Evolutionary conservation across 768 basidiomycete species (phyloP).

Genomic region (Kwoniella botswanensis): DNA sequence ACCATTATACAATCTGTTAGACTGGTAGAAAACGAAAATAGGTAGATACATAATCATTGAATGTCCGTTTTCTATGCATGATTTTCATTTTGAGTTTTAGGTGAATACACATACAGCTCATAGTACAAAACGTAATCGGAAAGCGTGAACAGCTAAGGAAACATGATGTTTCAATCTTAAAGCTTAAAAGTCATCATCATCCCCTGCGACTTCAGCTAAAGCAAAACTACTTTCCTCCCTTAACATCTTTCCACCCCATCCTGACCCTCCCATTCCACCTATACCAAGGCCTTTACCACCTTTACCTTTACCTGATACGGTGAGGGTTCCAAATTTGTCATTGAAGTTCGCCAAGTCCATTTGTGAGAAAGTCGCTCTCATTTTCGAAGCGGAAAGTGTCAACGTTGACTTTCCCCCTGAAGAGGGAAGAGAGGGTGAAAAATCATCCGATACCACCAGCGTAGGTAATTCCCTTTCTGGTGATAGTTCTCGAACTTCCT

Average conservation of each 20-base stretch:
- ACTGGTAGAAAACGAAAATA: neutral
- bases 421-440: slow-evolving; percentile 24
- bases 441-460: slow-evolving; percentile 27
- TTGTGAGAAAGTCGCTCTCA: slow-evolving; percentile 38
- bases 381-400: slow-evolving; percentile 31
- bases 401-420: slow-evolving; percentile 22
- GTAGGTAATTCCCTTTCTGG: slow-evolving; percentile 13
- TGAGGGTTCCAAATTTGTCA: slow-evolving; percentile 40
- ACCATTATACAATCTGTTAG: neutral
- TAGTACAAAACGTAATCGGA: too few species aligned
- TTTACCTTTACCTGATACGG: slow-evolving; percentile 17
- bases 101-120: too few species aligned
- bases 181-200: slow-evolving; percentile 29
- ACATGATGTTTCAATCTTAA: too few species aligned
- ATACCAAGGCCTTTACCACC: slow-evolving; percentile 18
- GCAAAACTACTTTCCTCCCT: slow-evolving; percentile 50
- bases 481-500: slow-evolving; percentile 15
- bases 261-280: neutral
- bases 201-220: slow-evolving; percentile 35
- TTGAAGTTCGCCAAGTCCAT: slow-evolving; percentile 50
- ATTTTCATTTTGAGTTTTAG: too few species aligned
- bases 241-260: slow-evolving; percentile 40
- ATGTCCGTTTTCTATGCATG: too few species aligned
- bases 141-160: too few species aligned
- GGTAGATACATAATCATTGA: too few species aligned